A percentile compares a stretch with the other conserved stretches of the same genome.
Evolutionary conservation across 495 filamentous ascomycete species (phyloP).

Genomic region (Penicillium flavigenum): DNA sequence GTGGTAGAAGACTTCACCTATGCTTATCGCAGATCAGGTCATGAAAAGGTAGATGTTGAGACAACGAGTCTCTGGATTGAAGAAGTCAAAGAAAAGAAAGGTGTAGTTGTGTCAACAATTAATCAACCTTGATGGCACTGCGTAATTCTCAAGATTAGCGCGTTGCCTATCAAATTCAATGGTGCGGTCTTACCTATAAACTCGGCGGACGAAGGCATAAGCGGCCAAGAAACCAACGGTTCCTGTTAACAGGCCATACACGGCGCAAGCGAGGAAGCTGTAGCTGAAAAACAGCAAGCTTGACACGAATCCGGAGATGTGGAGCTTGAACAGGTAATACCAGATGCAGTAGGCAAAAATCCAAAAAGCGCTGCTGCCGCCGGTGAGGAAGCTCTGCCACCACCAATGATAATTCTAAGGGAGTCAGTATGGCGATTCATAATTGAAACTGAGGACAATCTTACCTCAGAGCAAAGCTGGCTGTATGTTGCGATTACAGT

Average conservation of each 20-base stretch:
- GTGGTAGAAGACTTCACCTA: constrained; percentile 24
- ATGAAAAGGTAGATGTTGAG: constrained; percentile 9
- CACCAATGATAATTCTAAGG: constrained; percentile 87
- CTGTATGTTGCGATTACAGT: constrained; percentile 88
- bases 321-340: constrained; percentile 82
- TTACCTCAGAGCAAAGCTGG: constrained; percentile 74
- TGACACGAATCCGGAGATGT: constrained; percentile 80
- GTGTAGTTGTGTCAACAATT: background rate
- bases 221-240: constrained; percentile 87
- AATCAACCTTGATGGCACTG: constrained; percentile 48
- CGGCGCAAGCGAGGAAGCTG: constrained; percentile 71
- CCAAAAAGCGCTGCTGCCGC: constrained; percentile 78
- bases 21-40: constrained; percentile 28
- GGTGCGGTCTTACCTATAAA: constrained; percentile 66
- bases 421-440: constrained; percentile 18
- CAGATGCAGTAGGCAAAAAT: constrained; percentile 83
- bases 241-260: constrained; percentile 81
- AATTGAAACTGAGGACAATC: constrained; percentile 6
- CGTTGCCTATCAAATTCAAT: constrained; percentile 6
- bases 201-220: constrained; percentile 84
- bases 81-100: background rate
- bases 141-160: background rate
- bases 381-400: constrained; percentile 89
- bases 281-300: constrained; percentile 87
- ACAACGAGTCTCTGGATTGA: constrained; percentile 14